Evolutionary conservation across 1,284 basidiomycete species (phyloP).

Genomic region (Caloboletus firmus): DNA sequence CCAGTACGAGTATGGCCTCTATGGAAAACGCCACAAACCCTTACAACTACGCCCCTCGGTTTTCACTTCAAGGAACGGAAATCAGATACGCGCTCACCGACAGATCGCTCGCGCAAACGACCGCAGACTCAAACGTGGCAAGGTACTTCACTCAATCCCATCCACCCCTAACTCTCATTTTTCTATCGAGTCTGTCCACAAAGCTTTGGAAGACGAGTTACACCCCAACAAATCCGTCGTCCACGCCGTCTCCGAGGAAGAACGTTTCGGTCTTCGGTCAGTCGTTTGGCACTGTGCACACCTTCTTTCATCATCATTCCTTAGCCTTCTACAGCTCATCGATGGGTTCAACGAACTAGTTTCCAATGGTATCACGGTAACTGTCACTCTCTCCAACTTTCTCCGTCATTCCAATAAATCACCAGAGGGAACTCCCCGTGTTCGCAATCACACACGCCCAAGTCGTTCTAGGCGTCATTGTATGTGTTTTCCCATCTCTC

Average conservation of each 20-base stretch:
- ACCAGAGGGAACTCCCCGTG: slow-evolving; percentile 71
- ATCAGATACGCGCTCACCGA: slow-evolving; percentile 62
- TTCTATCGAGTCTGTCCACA: slow-evolving; percentile 63
- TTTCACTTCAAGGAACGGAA: slow-evolving; percentile 65
- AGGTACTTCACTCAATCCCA: slow-evolving; percentile 40
- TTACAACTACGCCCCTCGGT: slow-evolving; percentile 55
- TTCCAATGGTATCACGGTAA: slow-evolving; percentile 50
- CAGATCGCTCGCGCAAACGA: slow-evolving; percentile 62
- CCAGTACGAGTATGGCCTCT: slow-evolving; percentile 74
- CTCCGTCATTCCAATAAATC: not conserved
- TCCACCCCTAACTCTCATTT: not conserved
- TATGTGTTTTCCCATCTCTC: slow-evolving; percentile 35
- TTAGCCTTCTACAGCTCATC: slow-evolving; percentile 66
- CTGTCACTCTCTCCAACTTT: not conserved
- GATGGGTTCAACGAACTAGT: slow-evolving; percentile 51
- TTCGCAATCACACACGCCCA: slow-evolving; percentile 63
- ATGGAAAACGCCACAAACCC: slow-evolving; percentile 55
- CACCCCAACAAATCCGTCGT: slow-evolving; percentile 59
- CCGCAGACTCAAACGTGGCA: slow-evolving; percentile 55
- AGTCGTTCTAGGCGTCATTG: slow-evolving; percentile 65
- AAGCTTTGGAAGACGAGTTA: slow-evolving; percentile 75
- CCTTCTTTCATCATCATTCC: not conserved
- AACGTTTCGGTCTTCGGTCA: slow-evolving; percentile 71
- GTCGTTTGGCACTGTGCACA: slow-evolving; percentile 12
- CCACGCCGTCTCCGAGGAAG: slow-evolving; percentile 52